These are phyloP conservation scores for Plectosphaerella plurivora DNA, from an alignment of 2,329 filamentous ascomycete species.

Conservation along the genomic window DNA sequence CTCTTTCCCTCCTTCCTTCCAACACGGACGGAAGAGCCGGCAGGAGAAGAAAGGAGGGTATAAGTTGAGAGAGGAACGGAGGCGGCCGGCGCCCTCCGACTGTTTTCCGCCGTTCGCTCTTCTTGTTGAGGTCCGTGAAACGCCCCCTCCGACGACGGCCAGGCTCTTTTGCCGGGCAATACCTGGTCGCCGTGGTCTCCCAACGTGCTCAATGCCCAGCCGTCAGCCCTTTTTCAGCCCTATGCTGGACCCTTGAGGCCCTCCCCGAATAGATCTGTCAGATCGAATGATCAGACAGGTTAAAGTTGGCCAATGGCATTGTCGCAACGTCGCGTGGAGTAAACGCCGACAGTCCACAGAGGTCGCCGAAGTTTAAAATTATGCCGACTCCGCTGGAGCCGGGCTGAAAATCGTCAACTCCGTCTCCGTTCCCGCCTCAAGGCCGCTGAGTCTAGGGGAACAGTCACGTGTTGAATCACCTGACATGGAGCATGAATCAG, in stretches of 20 bases:
- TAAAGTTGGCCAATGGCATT: neutral
- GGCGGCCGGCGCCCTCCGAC: neutral
- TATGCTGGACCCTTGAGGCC: too few relatives aligned
- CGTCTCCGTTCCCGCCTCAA: neutral
- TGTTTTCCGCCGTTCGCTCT: too few relatives aligned
- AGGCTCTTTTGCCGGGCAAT: too few relatives aligned
- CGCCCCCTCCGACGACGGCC: too few relatives aligned
- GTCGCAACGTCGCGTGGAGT: neutral
- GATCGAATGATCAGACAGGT: too few relatives aligned
- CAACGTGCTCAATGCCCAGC: too few relatives aligned
- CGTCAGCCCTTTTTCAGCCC: too few relatives aligned
- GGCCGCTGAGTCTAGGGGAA: neutral
- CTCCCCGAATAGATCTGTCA: too few relatives aligned
- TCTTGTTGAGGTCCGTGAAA: too few relatives aligned
- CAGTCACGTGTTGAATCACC: neutral
- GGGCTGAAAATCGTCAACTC: neutral
- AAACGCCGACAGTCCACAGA: neutral
- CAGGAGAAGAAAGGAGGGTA: neutral
- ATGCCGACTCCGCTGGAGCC: neutral
- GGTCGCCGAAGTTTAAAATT: neutral
- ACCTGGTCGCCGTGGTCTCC: too few relatives aligned
- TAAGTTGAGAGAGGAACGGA: neutral
- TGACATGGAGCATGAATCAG: neutral
- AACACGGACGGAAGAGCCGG: too few relatives aligned
- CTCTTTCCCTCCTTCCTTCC: too few relatives aligned